Evolutionary conservation across 805 yeast species (phyloP).

Genomic region (Maudiozyma saulgeensis): DNA sequence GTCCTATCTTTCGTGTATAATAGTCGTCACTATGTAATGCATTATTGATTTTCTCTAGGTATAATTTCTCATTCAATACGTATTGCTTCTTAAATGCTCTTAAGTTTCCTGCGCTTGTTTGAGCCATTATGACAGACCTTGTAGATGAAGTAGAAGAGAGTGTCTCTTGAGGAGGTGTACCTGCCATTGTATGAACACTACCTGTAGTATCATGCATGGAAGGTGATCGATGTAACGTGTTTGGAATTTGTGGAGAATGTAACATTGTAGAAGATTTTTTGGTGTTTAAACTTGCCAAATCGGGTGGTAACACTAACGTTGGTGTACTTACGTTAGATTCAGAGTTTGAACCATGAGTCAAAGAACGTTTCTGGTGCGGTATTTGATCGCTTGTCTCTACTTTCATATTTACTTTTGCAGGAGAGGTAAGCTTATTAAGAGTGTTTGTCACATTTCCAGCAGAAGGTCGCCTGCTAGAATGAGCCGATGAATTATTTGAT

Average conservation of each 20-base stretch:
- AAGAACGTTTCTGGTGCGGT: constrained; percentile 4
- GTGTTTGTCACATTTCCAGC: not conserved
- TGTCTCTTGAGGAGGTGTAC: not conserved
- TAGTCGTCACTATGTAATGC: constrained; percentile 64
- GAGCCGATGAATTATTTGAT: constrained; percentile 37
- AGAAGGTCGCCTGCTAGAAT: constrained; percentile 8
- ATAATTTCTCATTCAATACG: constrained; percentile 53
- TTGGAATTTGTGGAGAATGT: constrained; percentile 3
- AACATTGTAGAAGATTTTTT: constrained; percentile 16
- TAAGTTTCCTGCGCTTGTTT: constrained; percentile 2
- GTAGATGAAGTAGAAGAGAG: constrained; percentile 3
- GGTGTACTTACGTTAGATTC: constrained; percentile 13
- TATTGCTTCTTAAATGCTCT: constrained; percentile 24
- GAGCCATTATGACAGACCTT: not conserved
- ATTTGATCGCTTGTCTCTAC: not conserved
- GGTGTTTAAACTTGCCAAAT: constrained; percentile 17
- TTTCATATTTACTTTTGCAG: not conserved
- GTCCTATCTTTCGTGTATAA: constrained; percentile 55
- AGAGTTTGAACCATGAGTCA: constrained; percentile 1
- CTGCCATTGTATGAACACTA: not conserved
- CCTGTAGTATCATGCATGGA: not conserved
- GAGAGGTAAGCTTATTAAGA: not conserved
- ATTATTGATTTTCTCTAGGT: constrained; percentile 52
- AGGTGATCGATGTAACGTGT: not conserved
- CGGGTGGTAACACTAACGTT: constrained; percentile 21